phyloP scores from a whole-genome alignment of 495 filamentous ascomycete species.

The Penicillium waksmanii region DNA sequence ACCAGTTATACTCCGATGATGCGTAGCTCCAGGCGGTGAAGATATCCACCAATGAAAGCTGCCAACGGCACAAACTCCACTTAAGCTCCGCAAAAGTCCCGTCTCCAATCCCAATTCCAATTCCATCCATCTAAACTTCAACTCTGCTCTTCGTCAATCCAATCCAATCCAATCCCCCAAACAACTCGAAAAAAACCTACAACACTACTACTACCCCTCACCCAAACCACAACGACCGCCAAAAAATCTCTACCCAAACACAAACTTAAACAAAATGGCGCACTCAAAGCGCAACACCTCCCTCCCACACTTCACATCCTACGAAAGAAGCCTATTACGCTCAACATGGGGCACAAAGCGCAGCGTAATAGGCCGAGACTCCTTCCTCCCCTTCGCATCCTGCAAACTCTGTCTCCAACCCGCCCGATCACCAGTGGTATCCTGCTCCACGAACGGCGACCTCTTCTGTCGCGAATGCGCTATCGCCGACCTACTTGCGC shows the following conservation, averaged over 20 bases:
- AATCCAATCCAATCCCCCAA: neutral
- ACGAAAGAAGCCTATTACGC: conserved; percentile 83
- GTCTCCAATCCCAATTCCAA: neutral
- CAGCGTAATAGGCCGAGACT: conserved; percentile 88
- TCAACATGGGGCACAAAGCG: conserved; percentile 78
- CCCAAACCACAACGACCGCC: neutral
- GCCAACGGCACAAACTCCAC: neutral
- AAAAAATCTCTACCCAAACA: no score
- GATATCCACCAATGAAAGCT: neutral
- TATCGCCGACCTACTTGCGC: conserved; percentile 83
- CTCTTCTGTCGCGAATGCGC: conserved; percentile 98
- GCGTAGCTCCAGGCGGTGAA: neutral
- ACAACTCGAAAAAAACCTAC: neutral
- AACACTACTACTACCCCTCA: neutral
- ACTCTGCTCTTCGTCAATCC: neutral
- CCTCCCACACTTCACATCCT: conserved; percentile 91
- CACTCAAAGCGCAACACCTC: conserved; percentile 90
- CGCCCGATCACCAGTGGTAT: conserved; percentile 82
- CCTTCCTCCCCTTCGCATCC: conserved; percentile 89
- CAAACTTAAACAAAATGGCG: conserved; percentile 38
- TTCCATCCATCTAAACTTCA: neutral
- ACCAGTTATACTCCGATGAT: neutral
- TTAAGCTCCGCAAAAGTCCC: neutral
- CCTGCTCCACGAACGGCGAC: conserved; percentile 75
- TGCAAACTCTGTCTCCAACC: conserved; percentile 89